Conservation (phyloP, 768 basidiomycete species). For the Dioszegia aurantiaca region DNA sequence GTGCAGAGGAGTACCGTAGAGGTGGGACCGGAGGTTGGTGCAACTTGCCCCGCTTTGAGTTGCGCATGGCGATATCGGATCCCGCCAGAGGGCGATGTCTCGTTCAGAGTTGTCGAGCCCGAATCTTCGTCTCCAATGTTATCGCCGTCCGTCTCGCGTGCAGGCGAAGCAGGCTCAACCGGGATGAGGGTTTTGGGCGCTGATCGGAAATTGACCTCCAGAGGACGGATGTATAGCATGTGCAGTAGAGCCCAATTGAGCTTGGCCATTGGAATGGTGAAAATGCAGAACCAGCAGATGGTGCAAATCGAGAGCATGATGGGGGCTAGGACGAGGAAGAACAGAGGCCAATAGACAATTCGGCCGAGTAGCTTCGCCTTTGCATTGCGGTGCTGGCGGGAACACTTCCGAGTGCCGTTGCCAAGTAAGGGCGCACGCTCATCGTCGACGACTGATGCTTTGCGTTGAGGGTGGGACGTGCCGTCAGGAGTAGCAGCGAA, state of each 20-base stretch:
- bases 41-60: conserved; percentile 79
- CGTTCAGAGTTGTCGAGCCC: conserved; percentile 23
- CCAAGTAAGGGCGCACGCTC: conserved; percentile 33
- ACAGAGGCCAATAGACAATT: conserved; percentile 74
- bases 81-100: conserved; percentile 55
- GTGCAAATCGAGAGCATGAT: conserved; percentile 81
- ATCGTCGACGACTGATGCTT: conserved; percentile 6
- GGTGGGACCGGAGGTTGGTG: conserved; percentile 69
- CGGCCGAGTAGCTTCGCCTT: conserved; percentile 59
- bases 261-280: conserved; percentile 98
- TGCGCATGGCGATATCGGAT: conserved; percentile 60
- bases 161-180: conserved; percentile 26
- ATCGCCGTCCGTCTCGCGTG: background rate
- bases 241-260: conserved; percentile 92
- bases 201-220: conserved; percentile 85
- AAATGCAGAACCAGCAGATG: conserved; percentile 89
- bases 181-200: conserved; percentile 67
- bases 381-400: conserved; percentile 41
- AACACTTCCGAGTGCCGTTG: conserved; percentile 24
- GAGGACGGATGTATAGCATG: conserved; percentile 73
- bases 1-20: conserved; percentile 92
- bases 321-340: conserved; percentile 77
- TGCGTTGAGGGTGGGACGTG: too few relatives aligned
- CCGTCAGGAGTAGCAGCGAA: conserved; percentile 36
- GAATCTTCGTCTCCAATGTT: conserved; percentile 17